Evolutionary conservation across 306 rosid genomes (phyloP).

Genomic region (Pueraria montana): DNA sequence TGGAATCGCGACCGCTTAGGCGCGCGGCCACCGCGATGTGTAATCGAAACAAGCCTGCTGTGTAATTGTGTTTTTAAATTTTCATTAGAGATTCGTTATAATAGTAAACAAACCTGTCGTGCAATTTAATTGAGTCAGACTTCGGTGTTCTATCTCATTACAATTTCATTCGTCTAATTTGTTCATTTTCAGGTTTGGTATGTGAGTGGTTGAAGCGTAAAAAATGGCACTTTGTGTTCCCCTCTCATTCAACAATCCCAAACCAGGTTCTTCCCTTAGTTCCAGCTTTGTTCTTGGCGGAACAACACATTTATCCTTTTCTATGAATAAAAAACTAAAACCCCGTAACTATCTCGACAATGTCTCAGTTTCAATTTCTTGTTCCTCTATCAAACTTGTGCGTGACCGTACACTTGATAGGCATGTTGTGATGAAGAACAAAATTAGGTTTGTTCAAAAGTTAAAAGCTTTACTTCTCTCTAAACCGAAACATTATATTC

Average conservation of each 20-base stretch:
- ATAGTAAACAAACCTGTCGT: background rate
- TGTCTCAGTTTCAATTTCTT: conserved; percentile 55
- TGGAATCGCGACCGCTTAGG: too few relatives aligned
- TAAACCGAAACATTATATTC: conserved; percentile 84
- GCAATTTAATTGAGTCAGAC: conserved; percentile 6
- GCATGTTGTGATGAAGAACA: conserved; percentile 76
- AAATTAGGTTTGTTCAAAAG: conserved; percentile 84
- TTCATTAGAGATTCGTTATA: background rate
- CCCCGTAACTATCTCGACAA: background rate
- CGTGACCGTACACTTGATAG: conserved; percentile 75
- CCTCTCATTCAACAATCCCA: conserved; percentile 53
- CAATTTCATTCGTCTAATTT: conserved; percentile 9
- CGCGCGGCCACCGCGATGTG: background rate
- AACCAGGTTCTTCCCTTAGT: conserved; percentile 41
- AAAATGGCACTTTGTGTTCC: conserved; percentile 60
- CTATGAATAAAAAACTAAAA: conserved; percentile 45
- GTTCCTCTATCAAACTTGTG: conserved; percentile 76
- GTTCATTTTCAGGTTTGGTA: conserved; percentile 46
- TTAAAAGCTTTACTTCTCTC: conserved; percentile 85
- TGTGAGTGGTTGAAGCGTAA: conserved; percentile 30
- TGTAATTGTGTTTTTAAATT: background rate
- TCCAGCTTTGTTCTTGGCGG: conserved; percentile 59
- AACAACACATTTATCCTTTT: conserved; percentile 43
- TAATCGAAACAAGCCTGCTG: background rate
- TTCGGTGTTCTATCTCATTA: background rate